Percentiles rank a stretch among this genome's conserved stretches.
Evolutionary conservation across 2,329 filamentous ascomycete genomes (phyloP).

Genomic region (Alternaria panax): DNA sequence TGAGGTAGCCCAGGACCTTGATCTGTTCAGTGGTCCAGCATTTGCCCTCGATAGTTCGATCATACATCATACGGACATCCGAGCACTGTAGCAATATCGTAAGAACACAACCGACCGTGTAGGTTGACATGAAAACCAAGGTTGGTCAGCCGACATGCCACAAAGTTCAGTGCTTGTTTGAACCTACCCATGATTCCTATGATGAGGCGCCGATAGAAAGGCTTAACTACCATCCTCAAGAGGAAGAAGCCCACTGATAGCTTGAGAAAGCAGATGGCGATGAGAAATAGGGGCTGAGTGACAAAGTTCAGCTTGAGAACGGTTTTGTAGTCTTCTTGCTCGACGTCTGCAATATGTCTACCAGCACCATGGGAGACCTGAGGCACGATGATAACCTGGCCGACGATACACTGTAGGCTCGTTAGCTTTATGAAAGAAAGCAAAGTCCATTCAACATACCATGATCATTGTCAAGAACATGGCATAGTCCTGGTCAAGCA

Average conservation of each 20-base stretch:
- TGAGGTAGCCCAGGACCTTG: conserved; percentile 55
- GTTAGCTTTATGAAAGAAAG: conserved; percentile 9
- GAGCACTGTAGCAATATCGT: conserved; percentile 60
- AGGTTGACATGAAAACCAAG: conserved; percentile 54
- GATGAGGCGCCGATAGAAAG: conserved; percentile 53
- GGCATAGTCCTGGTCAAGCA: conserved; percentile 48
- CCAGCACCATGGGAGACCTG: conserved; percentile 57
- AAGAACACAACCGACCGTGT: conserved; percentile 56
- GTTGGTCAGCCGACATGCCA: not conserved
- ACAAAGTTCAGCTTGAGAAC: conserved; percentile 59
- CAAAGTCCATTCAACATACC: conserved; percentile 20
- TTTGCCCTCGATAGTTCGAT: conserved; percentile 46
- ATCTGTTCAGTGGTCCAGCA: conserved; percentile 55
- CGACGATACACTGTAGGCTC: conserved; percentile 44
- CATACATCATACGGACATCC: conserved; percentile 57
- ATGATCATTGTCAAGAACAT: conserved; percentile 54
- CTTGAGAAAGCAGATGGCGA: conserved; percentile 58
- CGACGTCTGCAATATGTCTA: conserved; percentile 55
- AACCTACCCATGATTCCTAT: conserved; percentile 53
- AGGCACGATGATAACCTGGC: conserved; percentile 52
- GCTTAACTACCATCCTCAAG: conserved; percentile 53
- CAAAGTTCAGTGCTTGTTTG: too few relatives aligned
- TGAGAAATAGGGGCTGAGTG: conserved; percentile 56
- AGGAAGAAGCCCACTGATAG: conserved; percentile 60
- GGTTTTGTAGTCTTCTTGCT: conserved; percentile 37